Percentiles rank a stretch among this genome's conserved stretches.
Conservation (phyloP, 148 eudicot species). For the Nepenthes gracilis region DNA sequence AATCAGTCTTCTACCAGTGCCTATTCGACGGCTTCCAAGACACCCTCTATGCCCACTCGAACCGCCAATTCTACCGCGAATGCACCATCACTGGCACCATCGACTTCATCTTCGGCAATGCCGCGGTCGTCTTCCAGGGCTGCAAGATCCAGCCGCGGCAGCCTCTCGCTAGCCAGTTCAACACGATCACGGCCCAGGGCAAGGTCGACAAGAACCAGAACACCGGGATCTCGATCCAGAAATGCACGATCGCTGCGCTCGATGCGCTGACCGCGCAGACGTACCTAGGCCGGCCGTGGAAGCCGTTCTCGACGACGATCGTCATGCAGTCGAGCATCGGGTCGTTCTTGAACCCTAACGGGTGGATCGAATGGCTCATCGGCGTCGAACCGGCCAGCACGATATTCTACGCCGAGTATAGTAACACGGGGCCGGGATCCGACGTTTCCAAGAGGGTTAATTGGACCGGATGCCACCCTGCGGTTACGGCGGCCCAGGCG, state of each 20-base stretch:
- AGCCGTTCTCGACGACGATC: constrained; percentile 42
- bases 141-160: constrained; percentile 56
- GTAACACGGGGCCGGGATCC: constrained; percentile 48
- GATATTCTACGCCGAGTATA: constrained; percentile 52
- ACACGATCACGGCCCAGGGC: constrained; percentile 71
- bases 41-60: constrained; percentile 61
- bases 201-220: constrained; percentile 54
- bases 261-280: constrained; percentile 27
- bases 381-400: constrained; percentile 35
- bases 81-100: constrained; percentile 62
- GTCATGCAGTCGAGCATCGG: constrained; percentile 47
- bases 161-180: constrained; percentile 48
- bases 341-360: constrained; percentile 25
- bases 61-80: constrained; percentile 71
- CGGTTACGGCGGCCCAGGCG: constrained; percentile 34
- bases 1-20: constrained; percentile 41
- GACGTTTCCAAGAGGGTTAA: constrained; percentile 27
- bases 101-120: constrained; percentile 72
- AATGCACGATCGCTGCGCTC: constrained; percentile 27
- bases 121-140: constrained; percentile 56
- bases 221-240: constrained; percentile 56
- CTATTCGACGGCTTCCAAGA: constrained; percentile 49
- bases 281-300: constrained; percentile 71
- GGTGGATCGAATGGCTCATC: constrained; percentile 51
- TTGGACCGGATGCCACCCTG: constrained; percentile 49